Evolutionary conservation across 495 filamentous ascomycete species (phyloP), one percentile per base, ranked within the genome.

Genomic region (Lasiosphaeria miniovina): DNA sequence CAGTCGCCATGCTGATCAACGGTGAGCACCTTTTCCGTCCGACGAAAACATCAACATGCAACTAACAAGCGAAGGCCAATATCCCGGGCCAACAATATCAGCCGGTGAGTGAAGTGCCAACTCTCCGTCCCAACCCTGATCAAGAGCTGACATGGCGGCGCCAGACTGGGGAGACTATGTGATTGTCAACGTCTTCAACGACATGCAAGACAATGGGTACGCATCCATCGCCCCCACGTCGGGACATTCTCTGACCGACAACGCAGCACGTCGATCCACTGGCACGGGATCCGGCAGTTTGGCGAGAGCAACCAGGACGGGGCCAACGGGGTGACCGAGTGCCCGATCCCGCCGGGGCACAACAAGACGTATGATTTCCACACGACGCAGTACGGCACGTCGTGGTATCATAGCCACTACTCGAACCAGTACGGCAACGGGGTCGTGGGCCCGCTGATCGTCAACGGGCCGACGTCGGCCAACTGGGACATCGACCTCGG

Each of bases 331-430:
- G 68, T 82, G 35, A 70, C 71, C 5, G 75, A 83, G 54, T 83
- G 80, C 61, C 81, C 79, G 4, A 79, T 82, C 43, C 64, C 77
- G 4, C 81, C 80, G 70, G 64, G 69, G 0, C 49, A 63, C 12
- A 68, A 45, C 34, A 71, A 68, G 38, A 73, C 60, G 0, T 74
- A 75, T 57, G 38, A 36, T 0, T 73, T 71, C 31, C 57, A 63
- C 35, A 65, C 60, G 12, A 67, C 41, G 1, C 68, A 76, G 54
- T 87, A 88, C 61, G 86, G 86, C 2, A 80, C 79, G 0, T 74
- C 78, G 6, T 88, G 84, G 84, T 68, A 87, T 56, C 86, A 88
- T 63, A 78, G 73, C 35, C 86, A 88, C 64, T 85, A 80, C 62
- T 76, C 74, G 10, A 67, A 80, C 14, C 85, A 88, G 61, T 78